Evolutionary conservation across 2,329 filamentous ascomycete species (phyloP), one percentile per base, ranked within the genome.

Genomic region (Diatrype stigma): DNA sequence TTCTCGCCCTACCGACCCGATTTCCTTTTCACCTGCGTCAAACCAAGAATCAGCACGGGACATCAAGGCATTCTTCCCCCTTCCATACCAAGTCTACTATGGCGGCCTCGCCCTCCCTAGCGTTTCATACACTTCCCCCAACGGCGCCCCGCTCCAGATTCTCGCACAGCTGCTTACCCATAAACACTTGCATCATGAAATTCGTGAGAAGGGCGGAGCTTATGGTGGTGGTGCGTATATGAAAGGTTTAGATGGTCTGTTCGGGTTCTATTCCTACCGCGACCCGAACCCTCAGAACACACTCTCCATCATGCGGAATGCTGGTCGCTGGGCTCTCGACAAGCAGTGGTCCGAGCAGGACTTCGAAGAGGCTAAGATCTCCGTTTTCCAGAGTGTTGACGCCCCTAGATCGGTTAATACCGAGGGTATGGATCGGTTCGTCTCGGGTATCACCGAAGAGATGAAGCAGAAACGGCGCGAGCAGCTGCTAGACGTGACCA

Each of bases 1-100:
- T 38, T 77, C 72, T 6, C 72, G 87, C n/a, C 82, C 86, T 14
- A 64, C 70, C 23, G 63, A 69, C 42, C 51, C 70, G 46, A 62
- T 67, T 16, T 66, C 70, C 2, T 71, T 78, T 48, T 66, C 71
- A 14, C 57, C 53, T 54, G 60, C 51, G 38, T 64, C 56, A 47
- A 64, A 65, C 46, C 69, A 62, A 21, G 58, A 63, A 47, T 66
- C 74, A 21, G 58, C 73, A 28, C 72, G 73, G 55, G 77, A 84
- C 55, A 75, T 77, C 57, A 94, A 91, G 67, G 86, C 90, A 0
- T 95, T 97, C 72, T 97, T 96, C 71, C 87, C 93, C 22, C 78
- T 99, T 17, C 94, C 94, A 1, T 99, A 96, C 71, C 94, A 99
- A 71, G 94, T 99, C 32, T 96, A 96, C 67, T 97, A 97, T 66